These are phyloP conservation scores for Salix brachista DNA, from an alignment of 345 rosid species.

Conservation along the genomic window DNA sequence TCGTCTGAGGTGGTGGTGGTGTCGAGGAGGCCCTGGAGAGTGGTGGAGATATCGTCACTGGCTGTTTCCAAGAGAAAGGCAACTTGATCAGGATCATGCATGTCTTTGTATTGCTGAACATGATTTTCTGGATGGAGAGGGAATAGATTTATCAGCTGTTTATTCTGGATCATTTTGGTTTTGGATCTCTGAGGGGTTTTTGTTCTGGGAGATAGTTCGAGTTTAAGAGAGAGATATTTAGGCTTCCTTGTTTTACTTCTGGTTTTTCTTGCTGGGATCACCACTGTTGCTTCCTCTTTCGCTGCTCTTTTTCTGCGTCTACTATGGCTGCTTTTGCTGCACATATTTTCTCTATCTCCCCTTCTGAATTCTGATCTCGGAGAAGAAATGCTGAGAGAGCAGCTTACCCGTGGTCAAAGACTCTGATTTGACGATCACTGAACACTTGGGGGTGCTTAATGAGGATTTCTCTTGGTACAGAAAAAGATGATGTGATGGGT, in stretches of 20 bases:
- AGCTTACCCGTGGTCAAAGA: not conserved
- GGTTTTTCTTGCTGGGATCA: constrained; percentile 36
- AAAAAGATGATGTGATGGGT: constrained; percentile 12
- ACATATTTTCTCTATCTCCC: constrained; percentile 18
- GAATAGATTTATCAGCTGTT: constrained; percentile 20
- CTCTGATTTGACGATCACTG: not conserved
- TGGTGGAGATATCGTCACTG: constrained; percentile 41
- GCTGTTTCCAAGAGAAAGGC: constrained; percentile 50
- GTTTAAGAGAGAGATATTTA: constrained; percentile 59
- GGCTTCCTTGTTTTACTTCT: constrained; percentile 62
- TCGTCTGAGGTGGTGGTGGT: constrained; percentile 18
- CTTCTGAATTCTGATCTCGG: not conserved
- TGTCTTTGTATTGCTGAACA: constrained; percentile 14
- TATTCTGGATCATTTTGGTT: not conserved
- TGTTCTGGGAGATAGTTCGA: constrained; percentile 29
- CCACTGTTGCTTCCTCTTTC: constrained; percentile 4
- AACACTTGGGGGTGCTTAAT: no score
- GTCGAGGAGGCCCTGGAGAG: constrained; percentile 58
- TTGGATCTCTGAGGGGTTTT: constrained; percentile 4
- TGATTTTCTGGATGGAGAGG: constrained; percentile 43
- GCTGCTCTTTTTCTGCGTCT: not conserved
- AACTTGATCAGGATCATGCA: constrained; percentile 39
- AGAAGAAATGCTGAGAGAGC: not conserved
- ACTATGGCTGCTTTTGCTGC: constrained; percentile 9
- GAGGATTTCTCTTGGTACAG: not conserved